Conservation (phyloP, 371 early-diverging fungal species). For the Circinella minor region DNA sequence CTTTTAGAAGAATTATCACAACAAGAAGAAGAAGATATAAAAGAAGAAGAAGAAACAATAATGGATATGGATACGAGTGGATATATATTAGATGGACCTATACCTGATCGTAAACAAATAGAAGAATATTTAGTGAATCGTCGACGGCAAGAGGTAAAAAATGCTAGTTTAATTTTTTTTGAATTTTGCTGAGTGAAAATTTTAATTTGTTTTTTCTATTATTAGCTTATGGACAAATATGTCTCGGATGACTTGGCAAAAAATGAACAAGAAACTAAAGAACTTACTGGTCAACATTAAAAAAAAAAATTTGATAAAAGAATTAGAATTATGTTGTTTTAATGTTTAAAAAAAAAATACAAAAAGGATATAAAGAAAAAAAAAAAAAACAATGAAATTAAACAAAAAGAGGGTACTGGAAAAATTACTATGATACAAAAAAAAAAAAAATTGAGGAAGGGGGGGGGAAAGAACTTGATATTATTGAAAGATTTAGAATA, state of each 20-base stretch:
- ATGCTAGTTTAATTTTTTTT: too few species aligned
- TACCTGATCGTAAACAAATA: conserved; percentile 77
- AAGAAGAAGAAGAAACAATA: conserved; percentile 30
- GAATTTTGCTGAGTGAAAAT: not conserved
- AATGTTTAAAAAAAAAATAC: too few species aligned
- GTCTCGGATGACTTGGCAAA: conserved; percentile 6
- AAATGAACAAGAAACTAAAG: conserved; percentile 2
- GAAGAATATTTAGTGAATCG: conserved; percentile 75
- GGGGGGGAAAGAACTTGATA: too few species aligned
- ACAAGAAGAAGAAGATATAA: conserved; percentile 32
- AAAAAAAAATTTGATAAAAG: not conserved
- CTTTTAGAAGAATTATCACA: conserved; percentile 40
- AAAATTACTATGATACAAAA: not conserved
- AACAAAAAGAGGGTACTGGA: not conserved
- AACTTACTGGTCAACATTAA: not conserved
- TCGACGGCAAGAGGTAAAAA: conserved; percentile 63
- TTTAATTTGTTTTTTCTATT: conserved; percentile 10
- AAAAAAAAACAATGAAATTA: not conserved
- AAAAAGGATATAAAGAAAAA: not conserved
- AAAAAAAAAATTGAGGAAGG: not conserved
- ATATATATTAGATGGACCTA: conserved; percentile 23
- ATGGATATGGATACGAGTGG: conserved; percentile 12
- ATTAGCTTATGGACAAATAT: conserved; percentile 10
- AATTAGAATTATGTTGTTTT: too few species aligned
- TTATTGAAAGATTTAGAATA: too few species aligned